Evolutionary conservation across 2,329 filamentous ascomycete genomes (phyloP).

Genomic region (Lachnellula willkommii): DNA sequence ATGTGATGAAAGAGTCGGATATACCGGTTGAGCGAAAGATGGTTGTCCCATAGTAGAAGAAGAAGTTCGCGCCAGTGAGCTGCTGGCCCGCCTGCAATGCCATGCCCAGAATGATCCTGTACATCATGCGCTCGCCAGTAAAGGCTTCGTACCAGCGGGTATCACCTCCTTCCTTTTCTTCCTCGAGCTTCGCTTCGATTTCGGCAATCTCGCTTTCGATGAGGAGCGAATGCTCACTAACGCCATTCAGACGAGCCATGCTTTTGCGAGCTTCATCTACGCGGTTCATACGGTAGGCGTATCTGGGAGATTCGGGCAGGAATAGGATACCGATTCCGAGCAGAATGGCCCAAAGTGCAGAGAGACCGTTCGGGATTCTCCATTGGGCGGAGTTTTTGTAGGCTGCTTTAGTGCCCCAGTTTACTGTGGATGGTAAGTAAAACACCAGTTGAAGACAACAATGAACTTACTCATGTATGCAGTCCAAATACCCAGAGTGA

Average conservation of each 20-base stretch:
- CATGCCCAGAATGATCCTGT: constrained; percentile 59
- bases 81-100: constrained; percentile 61
- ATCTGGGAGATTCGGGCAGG: constrained; percentile 52
- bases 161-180: constrained; percentile 36
- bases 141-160: constrained; percentile 53
- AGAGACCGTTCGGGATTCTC: constrained; percentile 57
- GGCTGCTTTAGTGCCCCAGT: constrained; percentile 51
- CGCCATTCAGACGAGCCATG: constrained; percentile 40
- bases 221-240: constrained; percentile 35
- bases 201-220: constrained; percentile 47
- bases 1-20: constrained; percentile 58
- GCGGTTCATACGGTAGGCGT: constrained; percentile 42
- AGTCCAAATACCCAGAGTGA: constrained; percentile 61
- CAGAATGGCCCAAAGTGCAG: constrained; percentile 49
- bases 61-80: constrained; percentile 63
- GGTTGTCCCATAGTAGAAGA: constrained; percentile 62
- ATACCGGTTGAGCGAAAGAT: constrained; percentile 64
- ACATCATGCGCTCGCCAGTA: constrained; percentile 60
- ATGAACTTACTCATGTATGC: constrained; percentile 43
- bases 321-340: constrained; percentile 47
- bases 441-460: neutral
- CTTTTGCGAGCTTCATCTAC: constrained; percentile 44
- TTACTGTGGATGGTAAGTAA: constrained; percentile 42
- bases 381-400: constrained; percentile 47
- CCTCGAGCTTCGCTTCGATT: constrained; percentile 46